A percentile compares a stretch with the other conserved stretches of the same genome.
These are phyloP conservation scores for Podaxis sp. DNA, from an alignment of 768 basidiomycete genomes.

Conservation along the genomic window DNA sequence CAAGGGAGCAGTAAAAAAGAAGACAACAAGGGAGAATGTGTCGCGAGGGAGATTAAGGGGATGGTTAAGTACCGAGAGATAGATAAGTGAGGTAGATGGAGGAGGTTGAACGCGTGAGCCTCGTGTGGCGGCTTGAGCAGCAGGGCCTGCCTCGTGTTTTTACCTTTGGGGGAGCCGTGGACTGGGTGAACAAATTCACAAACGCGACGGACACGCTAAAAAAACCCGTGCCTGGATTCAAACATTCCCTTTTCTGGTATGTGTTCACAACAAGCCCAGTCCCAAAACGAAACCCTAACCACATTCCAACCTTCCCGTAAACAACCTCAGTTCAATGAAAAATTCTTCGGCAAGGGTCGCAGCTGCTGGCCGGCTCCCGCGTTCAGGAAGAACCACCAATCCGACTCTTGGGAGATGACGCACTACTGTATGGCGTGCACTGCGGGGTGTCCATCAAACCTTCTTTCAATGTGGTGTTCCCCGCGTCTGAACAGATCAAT, in stretches of 20 bases:
- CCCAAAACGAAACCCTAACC: slow-evolving; percentile 18
- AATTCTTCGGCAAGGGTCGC: background rate
- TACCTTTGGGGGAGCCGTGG: slow-evolving; percentile 24
- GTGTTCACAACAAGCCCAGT: slow-evolving; percentile 2
- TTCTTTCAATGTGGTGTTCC: background rate
- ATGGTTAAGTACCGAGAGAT: background rate
- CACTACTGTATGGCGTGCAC: background rate
- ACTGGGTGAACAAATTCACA: slow-evolving; percentile 23
- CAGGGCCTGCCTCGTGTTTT: slow-evolving; percentile 40
- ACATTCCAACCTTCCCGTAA: background rate
- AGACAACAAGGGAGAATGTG: background rate
- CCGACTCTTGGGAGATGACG: background rate
- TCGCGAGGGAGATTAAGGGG: slow-evolving; percentile 4
- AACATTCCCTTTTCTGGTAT: slow-evolving; percentile 16
- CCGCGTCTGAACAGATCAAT: background rate
- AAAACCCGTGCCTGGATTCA: slow-evolving; percentile 20
- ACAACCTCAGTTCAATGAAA: background rate
- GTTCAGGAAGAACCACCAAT: background rate
- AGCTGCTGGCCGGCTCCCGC: background rate
- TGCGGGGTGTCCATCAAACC: background rate
- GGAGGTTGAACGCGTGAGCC: slow-evolving; percentile 31
- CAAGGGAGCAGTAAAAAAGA: background rate
- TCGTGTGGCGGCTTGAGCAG: slow-evolving; percentile 34
- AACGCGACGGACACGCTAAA: slow-evolving; percentile 11
- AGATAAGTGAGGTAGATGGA: slow-evolving; percentile 7